Percentiles rank a stretch among this genome's conserved stretches.
Conservation (phyloP, 768 basidiomycete genomes). For the Lactifluus echinatus region DNA sequence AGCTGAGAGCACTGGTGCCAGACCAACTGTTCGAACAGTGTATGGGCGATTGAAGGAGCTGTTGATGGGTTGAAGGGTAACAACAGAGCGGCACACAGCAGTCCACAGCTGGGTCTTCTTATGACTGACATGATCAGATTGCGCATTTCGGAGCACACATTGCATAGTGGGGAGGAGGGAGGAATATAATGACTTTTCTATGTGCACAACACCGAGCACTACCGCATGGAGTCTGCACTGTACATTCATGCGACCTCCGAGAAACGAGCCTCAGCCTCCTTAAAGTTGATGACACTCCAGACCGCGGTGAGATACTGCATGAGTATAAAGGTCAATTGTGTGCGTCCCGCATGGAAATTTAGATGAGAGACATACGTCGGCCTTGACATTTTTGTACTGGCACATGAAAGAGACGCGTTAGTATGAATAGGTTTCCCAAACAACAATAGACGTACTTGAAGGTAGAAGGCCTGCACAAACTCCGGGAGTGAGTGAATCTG, state of each 20-base stretch:
- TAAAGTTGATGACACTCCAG: conserved; percentile 95
- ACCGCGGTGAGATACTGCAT: conserved; percentile 85
- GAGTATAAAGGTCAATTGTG: neutral
- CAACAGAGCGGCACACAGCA: neutral
- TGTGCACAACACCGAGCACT: neutral
- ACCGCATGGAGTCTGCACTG: no score
- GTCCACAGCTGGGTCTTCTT: neutral
- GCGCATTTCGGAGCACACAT: neutral
- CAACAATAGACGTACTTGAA: neutral
- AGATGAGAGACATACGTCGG: conserved; percentile 54
- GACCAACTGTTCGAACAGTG: conserved; percentile 26
- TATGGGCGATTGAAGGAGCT: conserved; percentile 4
- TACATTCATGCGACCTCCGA: conserved; percentile 32
- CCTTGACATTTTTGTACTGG: conserved; percentile 89
- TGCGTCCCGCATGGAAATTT: neutral
- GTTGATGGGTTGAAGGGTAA: neutral
- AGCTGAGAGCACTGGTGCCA: conserved; percentile 31
- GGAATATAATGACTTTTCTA: neutral
- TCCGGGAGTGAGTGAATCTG: conserved; percentile 52
- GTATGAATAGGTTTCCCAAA: neutral
- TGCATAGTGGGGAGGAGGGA: neutral
- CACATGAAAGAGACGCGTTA: neutral
- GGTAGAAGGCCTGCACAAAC: conserved; percentile 10
- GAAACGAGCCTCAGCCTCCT: conserved; percentile 69
- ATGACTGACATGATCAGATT: neutral